phyloP scores from a whole-genome alignment of 2,329 filamentous ascomycete species.

The Coleophoma eucalyptorum region DNA sequence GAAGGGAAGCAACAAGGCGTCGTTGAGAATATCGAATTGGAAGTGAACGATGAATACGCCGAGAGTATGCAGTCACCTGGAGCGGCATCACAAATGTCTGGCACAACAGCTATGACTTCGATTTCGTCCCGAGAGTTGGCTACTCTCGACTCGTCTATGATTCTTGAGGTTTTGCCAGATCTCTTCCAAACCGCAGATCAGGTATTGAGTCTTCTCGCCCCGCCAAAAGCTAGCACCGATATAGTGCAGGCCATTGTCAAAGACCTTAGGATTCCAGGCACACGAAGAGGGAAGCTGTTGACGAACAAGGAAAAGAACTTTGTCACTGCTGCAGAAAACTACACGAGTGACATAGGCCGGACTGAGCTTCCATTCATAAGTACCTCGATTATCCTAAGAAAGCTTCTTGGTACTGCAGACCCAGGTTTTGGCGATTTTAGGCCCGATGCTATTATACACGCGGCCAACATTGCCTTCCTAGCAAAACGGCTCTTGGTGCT shows the following conservation, averaged over 20 bases:
- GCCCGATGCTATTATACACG: constrained; percentile 33
- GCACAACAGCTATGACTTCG: constrained; percentile 16
- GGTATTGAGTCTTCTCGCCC: constrained; percentile 33
- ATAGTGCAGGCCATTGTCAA: constrained; percentile 25
- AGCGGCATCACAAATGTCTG: constrained; percentile 17
- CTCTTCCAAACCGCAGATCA: constrained; percentile 28
- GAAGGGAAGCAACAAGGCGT: background rate
- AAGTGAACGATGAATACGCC: background rate
- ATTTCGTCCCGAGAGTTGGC: constrained; percentile 15
- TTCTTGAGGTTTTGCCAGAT: constrained; percentile 34
- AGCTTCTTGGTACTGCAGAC: constrained; percentile 24
- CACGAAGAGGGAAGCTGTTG: constrained; percentile 10
- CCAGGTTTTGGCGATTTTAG: constrained; percentile 22
- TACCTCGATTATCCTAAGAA: constrained; percentile 21
- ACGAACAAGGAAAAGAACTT: constrained; percentile 13
- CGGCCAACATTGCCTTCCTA: constrained; percentile 38
- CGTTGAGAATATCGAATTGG: background rate
- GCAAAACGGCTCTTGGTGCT: constrained; percentile 31
- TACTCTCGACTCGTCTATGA: constrained; percentile 28
- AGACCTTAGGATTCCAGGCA: constrained; percentile 18
- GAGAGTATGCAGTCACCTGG: constrained; percentile 10
- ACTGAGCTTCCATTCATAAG: constrained; percentile 30
- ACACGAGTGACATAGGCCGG: constrained; percentile 3
- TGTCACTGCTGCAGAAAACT: constrained; percentile 7
- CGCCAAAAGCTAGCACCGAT: constrained; percentile 20